Base-by-base conservation (phyloP, 352 stramenopile species). In the Plasmopara halstedii region DNA sequence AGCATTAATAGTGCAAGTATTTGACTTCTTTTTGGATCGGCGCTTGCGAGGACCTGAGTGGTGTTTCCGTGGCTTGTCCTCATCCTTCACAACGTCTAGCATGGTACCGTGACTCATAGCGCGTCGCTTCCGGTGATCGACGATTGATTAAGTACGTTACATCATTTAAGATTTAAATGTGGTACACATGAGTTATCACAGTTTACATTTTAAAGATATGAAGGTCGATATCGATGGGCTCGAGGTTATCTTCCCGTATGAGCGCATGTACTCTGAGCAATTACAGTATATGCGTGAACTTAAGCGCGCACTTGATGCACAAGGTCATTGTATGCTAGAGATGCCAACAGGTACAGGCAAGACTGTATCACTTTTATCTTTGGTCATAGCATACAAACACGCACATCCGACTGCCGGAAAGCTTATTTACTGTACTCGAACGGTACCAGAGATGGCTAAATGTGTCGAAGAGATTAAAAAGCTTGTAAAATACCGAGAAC, bases 261-360 rank as follows among this genome's bases (percentile, higher is more conserved):
- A 86, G 42, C 75, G 73, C 48, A 97, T 99, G 67, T 99, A 99
- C 73, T 71, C 95, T 31, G 97, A 99, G 66, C 97, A 99, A 75
- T 96, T 98, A 55, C 83, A 98, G 60, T 99, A 99, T 72, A 99
- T 99, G 96, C 79, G 92, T 20, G 89, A 98, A 52, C 73, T 99
- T 10, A 99, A 99, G 80, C 86, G 95, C 31, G 82, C 96, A 7
- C 70, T 99, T 22, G 96, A 99, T 58, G 90, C 91, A 1, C 90
- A 97, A 37, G 96, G 95, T 31, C 95, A 99, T 70, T 96, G 83
- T 56, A 88, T 99, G 58, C 67, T 99, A 21, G 96, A 99, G 70
- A 99, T 99, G 96, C 97, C 97, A 18, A 99, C 95, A 35, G 96
- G 95, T 34, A 99, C 95, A 17, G 96, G 96, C 47, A 99, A 99